A percentile compares a stretch with the other conserved stretches of the same genome.
Conservation (phyloP, 73 alveolate genomes). For the Loxodes magnus region DNA sequence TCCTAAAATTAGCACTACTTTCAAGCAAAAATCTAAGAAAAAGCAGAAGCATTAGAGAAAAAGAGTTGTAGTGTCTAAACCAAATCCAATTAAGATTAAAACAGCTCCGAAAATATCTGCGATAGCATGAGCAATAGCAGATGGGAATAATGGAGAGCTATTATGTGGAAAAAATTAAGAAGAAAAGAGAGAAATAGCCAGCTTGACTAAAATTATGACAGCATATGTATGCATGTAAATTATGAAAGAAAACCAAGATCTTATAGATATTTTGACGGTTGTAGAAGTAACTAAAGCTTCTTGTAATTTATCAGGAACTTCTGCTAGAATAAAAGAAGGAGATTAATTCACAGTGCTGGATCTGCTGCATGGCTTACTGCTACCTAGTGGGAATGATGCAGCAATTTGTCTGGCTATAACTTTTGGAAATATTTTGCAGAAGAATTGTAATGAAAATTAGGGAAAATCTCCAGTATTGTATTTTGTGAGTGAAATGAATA, state of each 20-base stretch:
- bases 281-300: conserved; percentile 25
- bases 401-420: conserved; percentile 50
- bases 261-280: conserved; percentile 21
- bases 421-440: conserved; percentile 37
- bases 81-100: no score
- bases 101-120: conserved; percentile 36
- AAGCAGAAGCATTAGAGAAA: no score
- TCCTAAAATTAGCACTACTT: no score
- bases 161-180: conserved; percentile 40
- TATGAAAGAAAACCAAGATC: conserved; percentile 24
- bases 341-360: conserved; percentile 45
- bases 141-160: conserved; percentile 41
- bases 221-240: conserved; percentile 30
- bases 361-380: conserved; percentile 57
- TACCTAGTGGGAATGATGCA: conserved; percentile 79
- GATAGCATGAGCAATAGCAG: conserved; percentile 41
- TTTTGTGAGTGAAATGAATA: conserved; percentile 63
- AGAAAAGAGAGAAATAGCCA: conserved; percentile 51
- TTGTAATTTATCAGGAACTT: conserved; percentile 39
- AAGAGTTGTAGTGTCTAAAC: no score
- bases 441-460: conserved; percentile 13
- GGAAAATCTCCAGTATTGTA: conserved; percentile 14
- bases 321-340: conserved; percentile 37
- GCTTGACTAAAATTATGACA: conserved; percentile 69
- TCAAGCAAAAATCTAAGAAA: no score